phyloP scores from a whole-genome alignment of 495 filamentous ascomycete genomes.

The Bryoglossum gracile region DNA sequence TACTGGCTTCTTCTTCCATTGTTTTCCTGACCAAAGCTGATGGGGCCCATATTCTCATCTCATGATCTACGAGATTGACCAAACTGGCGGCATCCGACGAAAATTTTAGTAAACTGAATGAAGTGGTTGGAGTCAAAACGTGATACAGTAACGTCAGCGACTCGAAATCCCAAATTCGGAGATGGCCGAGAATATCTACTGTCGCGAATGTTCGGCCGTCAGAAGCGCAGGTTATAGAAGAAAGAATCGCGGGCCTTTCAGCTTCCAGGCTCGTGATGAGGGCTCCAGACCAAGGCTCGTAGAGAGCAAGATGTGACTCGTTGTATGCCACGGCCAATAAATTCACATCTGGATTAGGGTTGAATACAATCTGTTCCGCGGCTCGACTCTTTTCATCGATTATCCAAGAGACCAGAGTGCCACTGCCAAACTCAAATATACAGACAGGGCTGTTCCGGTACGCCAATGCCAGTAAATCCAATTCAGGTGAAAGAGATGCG shows the following conservation, averaged over 20 bases:
- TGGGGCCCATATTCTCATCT: conserved; percentile 14
- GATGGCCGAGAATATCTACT: conserved; percentile 4
- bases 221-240: conserved; percentile 9
- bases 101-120: conserved; percentile 16
- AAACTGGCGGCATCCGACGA: conserved; percentile 14
- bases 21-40: neutral
- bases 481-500: neutral
- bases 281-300: neutral
- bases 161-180: conserved; percentile 21
- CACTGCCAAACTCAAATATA: neutral
- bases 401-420: neutral
- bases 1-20: conserved; percentile 5
- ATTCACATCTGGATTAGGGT: neutral
- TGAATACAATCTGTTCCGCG: neutral
- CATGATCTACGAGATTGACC: conserved; percentile 14
- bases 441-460: neutral
- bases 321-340: neutral
- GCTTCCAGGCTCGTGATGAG: neutral
- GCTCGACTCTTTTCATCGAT: neutral
- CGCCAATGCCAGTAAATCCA: neutral
- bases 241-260: too few species aligned
- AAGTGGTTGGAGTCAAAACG: conserved; percentile 9
- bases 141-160: conserved; percentile 12
- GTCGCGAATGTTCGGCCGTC: conserved; percentile 18
- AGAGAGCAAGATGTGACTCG: conserved; percentile 4